Evolutionary conservation across 139 green algal species (phyloP).

Genomic region (Chlorella sp.): DNA sequence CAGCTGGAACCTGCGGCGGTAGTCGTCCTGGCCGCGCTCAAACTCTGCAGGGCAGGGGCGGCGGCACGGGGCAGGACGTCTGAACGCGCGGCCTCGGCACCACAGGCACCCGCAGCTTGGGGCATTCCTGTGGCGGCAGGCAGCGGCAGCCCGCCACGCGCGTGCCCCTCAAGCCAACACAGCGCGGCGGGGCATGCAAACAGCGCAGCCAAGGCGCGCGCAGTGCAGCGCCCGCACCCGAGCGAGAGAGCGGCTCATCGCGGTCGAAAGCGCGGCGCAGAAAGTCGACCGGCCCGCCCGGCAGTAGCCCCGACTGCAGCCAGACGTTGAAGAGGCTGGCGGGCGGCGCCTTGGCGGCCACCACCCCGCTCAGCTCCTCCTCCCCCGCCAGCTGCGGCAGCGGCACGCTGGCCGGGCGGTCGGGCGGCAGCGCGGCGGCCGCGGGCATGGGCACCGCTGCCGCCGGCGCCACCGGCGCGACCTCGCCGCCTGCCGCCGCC

Average conservation of each 20-base stretch:
- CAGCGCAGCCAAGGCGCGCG: background rate
- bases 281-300: slow-evolving; percentile 29
- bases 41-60: slow-evolving; percentile 29
- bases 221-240: background rate
- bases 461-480: background rate
- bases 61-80: background rate
- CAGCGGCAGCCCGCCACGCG: background rate
- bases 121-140: background rate
- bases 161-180: too few relatives aligned
- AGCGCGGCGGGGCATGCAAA: background rate
- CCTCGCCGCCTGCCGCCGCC: background rate
- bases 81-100: too few relatives aligned
- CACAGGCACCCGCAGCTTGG: background rate
- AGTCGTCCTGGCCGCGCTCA: slow-evolving; percentile 34
- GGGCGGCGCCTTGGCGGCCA: slow-evolving; percentile 8
- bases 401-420: background rate
- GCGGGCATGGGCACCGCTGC: background rate
- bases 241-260: slow-evolving; percentile 13
- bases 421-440: background rate
- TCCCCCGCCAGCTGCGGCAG: slow-evolving; percentile 12
- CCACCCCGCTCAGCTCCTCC: background rate
- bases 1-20: slow-evolving; percentile 1
- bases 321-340: slow-evolving; percentile 26
- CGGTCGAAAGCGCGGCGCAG: slow-evolving; percentile 32
- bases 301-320: slow-evolving; percentile 22